Evolutionary conservation across 768 basidiomycete species (phyloP), one percentile per base, ranked within the genome.

Genomic region (Serendipita vermifera): DNA sequence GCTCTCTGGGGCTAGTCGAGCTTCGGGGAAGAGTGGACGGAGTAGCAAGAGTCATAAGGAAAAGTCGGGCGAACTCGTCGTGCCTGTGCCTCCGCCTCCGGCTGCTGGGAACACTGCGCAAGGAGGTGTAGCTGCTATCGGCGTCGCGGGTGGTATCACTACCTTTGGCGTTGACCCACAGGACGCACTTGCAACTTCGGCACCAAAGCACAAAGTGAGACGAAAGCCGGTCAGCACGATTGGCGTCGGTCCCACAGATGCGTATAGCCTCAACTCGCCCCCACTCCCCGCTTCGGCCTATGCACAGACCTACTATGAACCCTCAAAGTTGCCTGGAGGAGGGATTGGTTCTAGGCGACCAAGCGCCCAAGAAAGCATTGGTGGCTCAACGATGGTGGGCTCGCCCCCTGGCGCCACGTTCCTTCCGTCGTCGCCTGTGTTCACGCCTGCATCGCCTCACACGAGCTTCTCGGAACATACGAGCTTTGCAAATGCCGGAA

Each of bases 301-400:
- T n/a, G n/a, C n/a, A n/a, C n/a, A n/a, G n/a, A n/a, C n/a, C n/a
- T n/a, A n/a, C n/a, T n/a, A n/a, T n/a, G n/a, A n/a, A n/a, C n/a
- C n/a, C n/a, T n/a, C 46, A 29, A 20, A 20, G 7, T 26, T 51
- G 46, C 15, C 15, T 26, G 46, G 15, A 26, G 15, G 20, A 17
- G 29, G 20, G 20, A 29, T 15, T 17, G 46, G 46, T 5, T 51
- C 46, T 7, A 51, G 46, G n/a, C 20, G 46, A 22, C 46, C 46
- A 51, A 51, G 46, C 3, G 2, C 46, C 22, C 46, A 51, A 7
- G 46, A 29, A 15, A 51, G 46, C 31, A 51, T 51, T 6, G 46
- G 46, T 9, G 46, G 46, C n/a, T 51, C 46, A n/a, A 51, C 46
- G 9, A 29, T 51, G 22, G 46, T 51, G 24, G 46, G 46, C n/a